Base-by-base conservation (phyloP, 73 alveolate genomes). In the Paramecium sonneborni region DNA sequence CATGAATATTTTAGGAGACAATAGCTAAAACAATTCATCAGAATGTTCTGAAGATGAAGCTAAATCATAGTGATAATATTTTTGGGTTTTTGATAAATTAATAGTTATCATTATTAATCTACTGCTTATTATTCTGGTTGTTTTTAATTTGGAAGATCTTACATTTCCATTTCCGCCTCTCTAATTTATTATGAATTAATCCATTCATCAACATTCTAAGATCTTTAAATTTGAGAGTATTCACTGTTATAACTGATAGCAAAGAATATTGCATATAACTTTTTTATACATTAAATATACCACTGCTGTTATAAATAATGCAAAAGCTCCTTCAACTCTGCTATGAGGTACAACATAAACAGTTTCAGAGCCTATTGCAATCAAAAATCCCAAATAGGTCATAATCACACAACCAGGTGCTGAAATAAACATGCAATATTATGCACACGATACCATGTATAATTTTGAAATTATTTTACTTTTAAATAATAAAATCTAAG, bases 351-450 rank as follows among this genome's bases (percentile, higher is more conserved):
- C 35, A 39, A 79, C 76, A 44, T 79, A 79, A 23, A 79, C 35
- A 0, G 90, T 79, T 44, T 41, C 90, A 12, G 76, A 39, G 14
- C 90, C 41, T 39, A 79, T 43, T 8, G 90, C 44, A 23, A 79
- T 44, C 76, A 79, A 41, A n/a, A 79, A 79, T 43, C 90, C 90
- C 8, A 79, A 46, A 44, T 79, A 79, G 1, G 57, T 43, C 76
- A 79, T 43, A 34, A 79, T 3, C 7, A 79, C 18, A 23, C 76
- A 79, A 37, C 76, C 90, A n/a, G 90, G 55, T 7, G 76, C 76
- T 41, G 76, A 79, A 79, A 79, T 79, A 23, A 41, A 79, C 76
- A 79, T 79, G 18, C 55, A 79, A 79, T 79, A 79, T 41, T 79
- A 32, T 9, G 76, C 56, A 79, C 56, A 79, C 14, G 76, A 79